These are phyloP conservation scores for Alternaria incomplexa DNA, from an alignment of 2,329 filamentous ascomycete genomes.

Conservation along the genomic window DNA sequence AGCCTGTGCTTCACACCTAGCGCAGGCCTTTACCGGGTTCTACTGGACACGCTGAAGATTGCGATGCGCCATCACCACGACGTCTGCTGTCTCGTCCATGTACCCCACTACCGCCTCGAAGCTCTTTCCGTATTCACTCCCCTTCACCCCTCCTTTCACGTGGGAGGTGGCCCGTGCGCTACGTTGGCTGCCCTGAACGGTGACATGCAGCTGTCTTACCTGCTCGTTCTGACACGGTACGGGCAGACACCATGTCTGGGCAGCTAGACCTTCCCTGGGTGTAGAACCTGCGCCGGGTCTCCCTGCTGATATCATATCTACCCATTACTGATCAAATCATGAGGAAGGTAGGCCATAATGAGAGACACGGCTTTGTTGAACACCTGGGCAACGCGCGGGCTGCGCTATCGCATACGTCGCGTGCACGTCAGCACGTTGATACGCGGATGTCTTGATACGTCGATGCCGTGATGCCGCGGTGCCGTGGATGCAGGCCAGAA, in stretches of 20 bases:
- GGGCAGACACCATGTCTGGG: not conserved
- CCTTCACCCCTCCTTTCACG: conserved; percentile 8
- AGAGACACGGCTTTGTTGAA: not conserved
- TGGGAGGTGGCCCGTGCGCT: conserved; percentile 5
- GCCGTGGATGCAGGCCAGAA: not conserved
- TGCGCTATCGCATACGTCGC: not conserved
- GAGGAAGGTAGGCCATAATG: not conserved
- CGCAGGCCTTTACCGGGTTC: conserved; percentile 1
- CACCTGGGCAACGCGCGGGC: not conserved
- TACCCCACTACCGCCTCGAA: conserved; percentile 4
- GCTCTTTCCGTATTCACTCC: not conserved
- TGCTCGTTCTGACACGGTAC: not conserved
- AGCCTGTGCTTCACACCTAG: conserved; percentile 12
- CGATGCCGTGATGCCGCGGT: not conserved
- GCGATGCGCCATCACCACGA: not conserved
- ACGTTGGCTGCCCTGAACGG: not conserved
- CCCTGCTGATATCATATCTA: not conserved
- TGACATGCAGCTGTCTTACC: not conserved
- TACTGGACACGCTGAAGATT: not conserved
- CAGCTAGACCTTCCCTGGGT: not conserved
- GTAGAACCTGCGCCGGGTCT: not conserved
- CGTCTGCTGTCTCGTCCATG: not conserved
- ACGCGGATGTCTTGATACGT: not conserved
- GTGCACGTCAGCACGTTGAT: not conserved
- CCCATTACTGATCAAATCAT: not conserved